Conservation (phyloP, 2,329 filamentous ascomycete species). For the Falciphora oryzae region DNA sequence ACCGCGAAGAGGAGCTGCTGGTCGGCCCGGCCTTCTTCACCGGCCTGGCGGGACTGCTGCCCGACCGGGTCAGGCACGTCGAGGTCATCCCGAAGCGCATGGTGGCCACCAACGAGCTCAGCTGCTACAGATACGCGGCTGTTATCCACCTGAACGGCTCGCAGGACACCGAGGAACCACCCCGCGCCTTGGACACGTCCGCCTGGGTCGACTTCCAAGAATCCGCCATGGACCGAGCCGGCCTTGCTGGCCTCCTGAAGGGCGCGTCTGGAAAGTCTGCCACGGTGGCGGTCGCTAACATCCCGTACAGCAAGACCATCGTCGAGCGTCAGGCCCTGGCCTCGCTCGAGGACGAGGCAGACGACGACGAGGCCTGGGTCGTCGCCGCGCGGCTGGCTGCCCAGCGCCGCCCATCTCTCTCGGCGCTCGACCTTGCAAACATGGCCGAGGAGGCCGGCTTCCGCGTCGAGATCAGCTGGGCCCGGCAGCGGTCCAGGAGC, state of each 20-base stretch:
- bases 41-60: background rate
- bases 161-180: background rate
- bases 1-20: background rate
- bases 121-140: background rate
- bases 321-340: too few species aligned
- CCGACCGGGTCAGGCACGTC: conserved; percentile 1
- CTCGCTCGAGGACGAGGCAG: too few species aligned
- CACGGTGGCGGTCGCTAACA: too few species aligned
- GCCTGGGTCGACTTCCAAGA: background rate
- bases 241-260: too few species aligned
- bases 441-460: conserved; percentile 3
- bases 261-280: too few species aligned
- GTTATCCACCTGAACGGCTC: background rate
- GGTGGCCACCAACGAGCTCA: conserved; percentile 4
- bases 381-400: too few species aligned
- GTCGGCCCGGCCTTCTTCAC: conserved; percentile 2
- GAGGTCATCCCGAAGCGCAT: conserved; percentile 3
- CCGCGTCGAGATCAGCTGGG: conserved; percentile 4
- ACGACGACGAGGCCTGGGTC: too few species aligned
- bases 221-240: background rate
- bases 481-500: background rate
- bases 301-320: too few species aligned
- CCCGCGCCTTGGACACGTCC: too few species aligned
- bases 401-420: background rate
- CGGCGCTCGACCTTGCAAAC: background rate